Conservation (phyloP, 129 eudicot species). For the Flaveria brownii region DNA sequence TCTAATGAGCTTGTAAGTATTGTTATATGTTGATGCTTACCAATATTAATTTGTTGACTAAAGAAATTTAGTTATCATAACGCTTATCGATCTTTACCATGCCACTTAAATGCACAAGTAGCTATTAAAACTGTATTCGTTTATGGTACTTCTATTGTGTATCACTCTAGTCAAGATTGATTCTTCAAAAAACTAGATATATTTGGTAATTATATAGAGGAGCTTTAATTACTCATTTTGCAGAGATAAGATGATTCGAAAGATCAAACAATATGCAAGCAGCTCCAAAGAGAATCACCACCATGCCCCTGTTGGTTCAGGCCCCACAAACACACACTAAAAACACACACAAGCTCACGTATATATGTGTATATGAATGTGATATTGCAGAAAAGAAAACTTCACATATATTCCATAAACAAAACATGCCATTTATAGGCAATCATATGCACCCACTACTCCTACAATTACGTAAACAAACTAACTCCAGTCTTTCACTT, state of each 20-base stretch:
- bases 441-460: too few species aligned
- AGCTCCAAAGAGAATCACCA: neutral
- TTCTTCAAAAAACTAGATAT: neutral
- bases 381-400: too few species aligned
- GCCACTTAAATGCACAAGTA: neutral
- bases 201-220: neutral
- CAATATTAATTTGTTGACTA: neutral
- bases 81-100: neutral
- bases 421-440: too few species aligned
- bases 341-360: too few species aligned
- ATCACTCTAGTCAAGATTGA: neutral
- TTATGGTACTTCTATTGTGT: neutral
- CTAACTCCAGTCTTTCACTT: too few species aligned
- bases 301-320: too few species aligned
- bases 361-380: too few species aligned
- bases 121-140: neutral
- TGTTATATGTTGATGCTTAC: neutral
- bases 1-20: neutral
- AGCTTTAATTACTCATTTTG: slow-evolving; percentile 8
- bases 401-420: too few species aligned
- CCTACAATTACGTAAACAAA: too few species aligned
- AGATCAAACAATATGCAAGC: neutral
- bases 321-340: too few species aligned
- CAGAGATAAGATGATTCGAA: slow-evolving; percentile 21
- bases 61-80: too few species aligned